Conservation (phyloP, 2,329 filamentous ascomycete genomes). For the Aureobasidium uvarum region DNA sequence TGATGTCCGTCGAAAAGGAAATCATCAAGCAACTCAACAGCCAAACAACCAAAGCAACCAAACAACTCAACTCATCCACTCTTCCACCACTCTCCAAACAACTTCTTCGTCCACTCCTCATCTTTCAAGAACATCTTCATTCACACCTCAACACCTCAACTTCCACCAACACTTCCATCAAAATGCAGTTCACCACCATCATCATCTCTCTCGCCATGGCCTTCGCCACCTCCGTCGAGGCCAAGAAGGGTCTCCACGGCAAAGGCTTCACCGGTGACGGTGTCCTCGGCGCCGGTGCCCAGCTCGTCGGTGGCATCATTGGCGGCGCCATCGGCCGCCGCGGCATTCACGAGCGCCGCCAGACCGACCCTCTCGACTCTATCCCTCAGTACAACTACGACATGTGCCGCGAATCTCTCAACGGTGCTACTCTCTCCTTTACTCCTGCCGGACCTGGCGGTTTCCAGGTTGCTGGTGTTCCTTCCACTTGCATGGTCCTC, state of each 20-base stretch:
- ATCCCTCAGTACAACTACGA: constrained; percentile 16
- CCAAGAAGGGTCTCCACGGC: constrained; percentile 16
- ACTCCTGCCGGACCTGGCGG: constrained; percentile 5
- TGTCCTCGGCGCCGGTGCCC: neutral
- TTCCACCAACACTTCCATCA: neutral
- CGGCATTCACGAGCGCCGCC: constrained; percentile 10
- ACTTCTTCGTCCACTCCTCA: neutral
- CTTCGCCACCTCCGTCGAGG: constrained; percentile 4
- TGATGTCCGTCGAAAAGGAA: neutral
- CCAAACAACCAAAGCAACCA: constrained; percentile 5
- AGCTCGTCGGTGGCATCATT: neutral
- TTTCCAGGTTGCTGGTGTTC: constrained; percentile 26
- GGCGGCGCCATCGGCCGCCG: neutral
- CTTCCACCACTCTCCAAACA: neutral
- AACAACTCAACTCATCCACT: neutral
- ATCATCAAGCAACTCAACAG: constrained; percentile 11
- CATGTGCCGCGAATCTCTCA: constrained; percentile 22
- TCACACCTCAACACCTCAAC: neutral
- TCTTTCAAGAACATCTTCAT: neutral
- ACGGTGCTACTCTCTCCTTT: neutral
- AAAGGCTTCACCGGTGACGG: constrained; percentile 20
- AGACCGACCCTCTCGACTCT: constrained; percentile 3
- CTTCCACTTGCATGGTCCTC: constrained; percentile 27
- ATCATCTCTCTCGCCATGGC: constrained; percentile 13
- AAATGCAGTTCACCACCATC: constrained; percentile 12